A percentile compares a stretch with the other conserved stretches of the same genome.
Conservation (phyloP, 805 yeast genomes). For the Blastobotrys attinorum region DNA sequence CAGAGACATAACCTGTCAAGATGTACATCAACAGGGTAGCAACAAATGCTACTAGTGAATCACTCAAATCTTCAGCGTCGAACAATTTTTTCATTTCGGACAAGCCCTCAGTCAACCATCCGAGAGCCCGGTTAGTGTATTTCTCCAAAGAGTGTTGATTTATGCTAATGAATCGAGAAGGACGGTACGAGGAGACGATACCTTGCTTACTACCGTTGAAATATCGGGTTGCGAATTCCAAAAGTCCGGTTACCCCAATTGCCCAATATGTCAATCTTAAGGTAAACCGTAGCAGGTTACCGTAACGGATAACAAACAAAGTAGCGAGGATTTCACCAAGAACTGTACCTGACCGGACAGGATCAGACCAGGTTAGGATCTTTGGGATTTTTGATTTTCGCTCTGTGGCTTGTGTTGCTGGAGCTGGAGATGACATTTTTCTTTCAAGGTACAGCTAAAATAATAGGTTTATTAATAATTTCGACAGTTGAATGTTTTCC, state of each 20-base stretch:
- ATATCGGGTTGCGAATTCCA: slow-evolving; percentile 68
- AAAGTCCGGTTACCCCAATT: slow-evolving; percentile 56
- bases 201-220: slow-evolving; percentile 63
- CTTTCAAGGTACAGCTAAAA: too few species aligned
- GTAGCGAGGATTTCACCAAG: slow-evolving; percentile 44
- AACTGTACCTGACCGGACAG: slow-evolving; percentile 67
- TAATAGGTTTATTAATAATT: too few species aligned
- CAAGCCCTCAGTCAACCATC: slow-evolving; percentile 19
- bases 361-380: slow-evolving; percentile 68
- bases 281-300: slow-evolving; percentile 24
- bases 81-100: slow-evolving; percentile 33
- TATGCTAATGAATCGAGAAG: slow-evolving; percentile 42
- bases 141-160: slow-evolving; percentile 33
- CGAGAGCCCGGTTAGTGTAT: slow-evolving; percentile 32
- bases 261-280: slow-evolving; percentile 43
- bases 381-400: slow-evolving; percentile 20
- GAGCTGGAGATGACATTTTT: background rate
- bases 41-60: slow-evolving; percentile 67
- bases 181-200: slow-evolving; percentile 67
- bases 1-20: slow-evolving; percentile 66
- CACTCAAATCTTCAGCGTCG: slow-evolving; percentile 57
- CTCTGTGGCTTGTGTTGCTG: background rate
- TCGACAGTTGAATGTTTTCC: too few species aligned
- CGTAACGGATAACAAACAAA: slow-evolving; percentile 34
- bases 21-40: slow-evolving; percentile 56